Percentiles rank a stretch among this genome's conserved stretches.
Evolutionary conservation across 228 moss, liverwort and hornwort genomes (phyloP).

Genomic region (Sphagnum magellanicum): DNA sequence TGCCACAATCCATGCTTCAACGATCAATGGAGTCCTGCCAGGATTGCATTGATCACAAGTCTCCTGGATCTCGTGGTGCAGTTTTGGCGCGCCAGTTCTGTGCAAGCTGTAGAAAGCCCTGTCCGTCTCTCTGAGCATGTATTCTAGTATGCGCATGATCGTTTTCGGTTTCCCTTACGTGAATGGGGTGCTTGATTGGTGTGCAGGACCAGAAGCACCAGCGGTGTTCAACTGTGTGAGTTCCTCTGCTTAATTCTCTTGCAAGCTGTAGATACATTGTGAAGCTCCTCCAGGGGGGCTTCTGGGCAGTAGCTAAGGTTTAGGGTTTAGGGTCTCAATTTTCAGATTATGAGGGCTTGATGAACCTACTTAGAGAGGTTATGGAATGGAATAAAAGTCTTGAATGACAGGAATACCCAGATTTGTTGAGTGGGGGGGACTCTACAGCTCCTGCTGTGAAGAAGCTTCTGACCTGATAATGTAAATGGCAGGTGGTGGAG

Average conservation of each 20-base stretch:
- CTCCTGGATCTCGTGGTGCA: no score
- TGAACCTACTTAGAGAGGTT: not conserved
- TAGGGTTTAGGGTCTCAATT: not conserved
- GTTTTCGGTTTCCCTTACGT: not conserved
- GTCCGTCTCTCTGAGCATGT: not conserved
- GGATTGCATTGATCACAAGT: no score
- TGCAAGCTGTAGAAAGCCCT: not conserved
- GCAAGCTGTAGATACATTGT: not conserved
- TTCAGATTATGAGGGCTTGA: not conserved
- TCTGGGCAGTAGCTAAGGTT: not conserved
- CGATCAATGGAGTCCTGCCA: no score
- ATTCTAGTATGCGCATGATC: not conserved
- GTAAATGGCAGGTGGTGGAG: constrained; percentile 18
- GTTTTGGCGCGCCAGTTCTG: no score
- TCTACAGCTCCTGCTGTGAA: not conserved
- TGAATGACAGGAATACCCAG: no score
- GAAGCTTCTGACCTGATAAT: not conserved
- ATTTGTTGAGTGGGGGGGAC: no score
- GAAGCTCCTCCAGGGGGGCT: not conserved
- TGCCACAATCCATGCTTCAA: not conserved
- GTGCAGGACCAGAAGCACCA: constrained; percentile 60
- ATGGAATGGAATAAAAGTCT: not conserved
- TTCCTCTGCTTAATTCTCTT: not conserved
- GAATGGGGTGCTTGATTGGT: not conserved
- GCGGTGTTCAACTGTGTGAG: constrained; percentile 51